phyloP scores from a whole-genome alignment of 148 eudicot genomes.

The Hydrangea macrophylla region DNA sequence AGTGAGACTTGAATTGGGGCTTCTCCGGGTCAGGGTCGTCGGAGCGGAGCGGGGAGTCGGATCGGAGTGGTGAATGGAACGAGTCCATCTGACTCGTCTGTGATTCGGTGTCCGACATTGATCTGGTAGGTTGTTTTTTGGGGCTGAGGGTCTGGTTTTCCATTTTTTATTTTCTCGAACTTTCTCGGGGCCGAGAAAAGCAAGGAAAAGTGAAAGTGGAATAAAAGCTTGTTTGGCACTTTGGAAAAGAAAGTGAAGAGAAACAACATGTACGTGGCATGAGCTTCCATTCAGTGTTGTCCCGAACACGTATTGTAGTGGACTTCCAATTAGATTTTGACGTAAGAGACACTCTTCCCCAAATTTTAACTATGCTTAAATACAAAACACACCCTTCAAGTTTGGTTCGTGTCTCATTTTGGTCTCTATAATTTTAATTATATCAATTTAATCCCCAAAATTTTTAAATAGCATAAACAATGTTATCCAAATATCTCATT shows the following conservation, averaged over 20 bases:
- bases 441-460: too few species aligned
- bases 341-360: too few species aligned
- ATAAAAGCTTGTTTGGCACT: neutral
- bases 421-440: too few species aligned
- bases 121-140: conserved; percentile 16
- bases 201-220: neutral
- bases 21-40: conserved; percentile 32
- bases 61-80: conserved; percentile 61
- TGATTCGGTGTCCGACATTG: conserved; percentile 50
- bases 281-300: too few species aligned
- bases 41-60: conserved; percentile 44
- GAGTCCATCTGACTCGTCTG: conserved; percentile 36
- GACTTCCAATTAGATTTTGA: too few species aligned
- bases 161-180: neutral
- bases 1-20: conserved; percentile 4
- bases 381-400: too few species aligned
- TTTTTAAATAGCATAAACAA: too few species aligned
- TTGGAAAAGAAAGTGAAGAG: conserved; percentile 12
- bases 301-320: too few species aligned
- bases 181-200: neutral
- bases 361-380: too few species aligned
- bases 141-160: conserved; percentile 4
- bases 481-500: too few species aligned
- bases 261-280: neutral
- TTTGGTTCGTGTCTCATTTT: too few species aligned